Percentiles rank a stretch among this genome's conserved stretches.
These are phyloP conservation scores for Erodium maritimum DNA, from an alignment of 345 rosid species.

Conservation along the genomic window DNA sequence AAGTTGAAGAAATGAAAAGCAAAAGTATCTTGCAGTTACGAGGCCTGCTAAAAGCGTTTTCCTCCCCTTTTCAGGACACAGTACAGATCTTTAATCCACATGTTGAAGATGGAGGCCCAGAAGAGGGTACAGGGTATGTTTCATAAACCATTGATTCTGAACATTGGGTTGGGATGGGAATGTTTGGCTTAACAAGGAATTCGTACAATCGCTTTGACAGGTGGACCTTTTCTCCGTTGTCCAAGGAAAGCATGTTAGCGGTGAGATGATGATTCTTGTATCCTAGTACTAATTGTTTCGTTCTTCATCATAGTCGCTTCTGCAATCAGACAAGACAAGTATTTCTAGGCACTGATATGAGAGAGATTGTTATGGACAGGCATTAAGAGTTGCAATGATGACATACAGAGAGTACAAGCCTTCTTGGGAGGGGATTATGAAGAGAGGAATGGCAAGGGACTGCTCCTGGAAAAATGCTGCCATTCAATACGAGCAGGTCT, in stretches of 20 bases:
- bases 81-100: conserved; percentile 74
- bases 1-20: conserved; percentile 18
- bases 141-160: no score
- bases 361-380: no score
- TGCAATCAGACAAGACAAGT: no score
- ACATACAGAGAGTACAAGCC: conserved; percentile 62
- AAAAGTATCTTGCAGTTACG: background rate
- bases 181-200: no score
- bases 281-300: no score
- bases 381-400: conserved; percentile 44
- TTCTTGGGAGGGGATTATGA: conserved; percentile 77
- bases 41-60: conserved; percentile 2
- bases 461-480: conserved; percentile 89
- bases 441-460: conserved; percentile 58
- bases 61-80: conserved; percentile 48
- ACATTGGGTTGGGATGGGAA: no score
- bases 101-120: conserved; percentile 48
- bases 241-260: conserved; percentile 60
- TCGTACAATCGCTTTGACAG: conserved; percentile 33
- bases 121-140: conserved; percentile 76
- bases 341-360: no score
- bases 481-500: conserved; percentile 66
- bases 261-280: conserved; percentile 24
- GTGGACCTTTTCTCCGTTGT: conserved; percentile 77
- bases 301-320: no score